Evolutionary conservation across 2,329 filamentous ascomycete species (phyloP).

Genomic region (Periconia sp.): DNA sequence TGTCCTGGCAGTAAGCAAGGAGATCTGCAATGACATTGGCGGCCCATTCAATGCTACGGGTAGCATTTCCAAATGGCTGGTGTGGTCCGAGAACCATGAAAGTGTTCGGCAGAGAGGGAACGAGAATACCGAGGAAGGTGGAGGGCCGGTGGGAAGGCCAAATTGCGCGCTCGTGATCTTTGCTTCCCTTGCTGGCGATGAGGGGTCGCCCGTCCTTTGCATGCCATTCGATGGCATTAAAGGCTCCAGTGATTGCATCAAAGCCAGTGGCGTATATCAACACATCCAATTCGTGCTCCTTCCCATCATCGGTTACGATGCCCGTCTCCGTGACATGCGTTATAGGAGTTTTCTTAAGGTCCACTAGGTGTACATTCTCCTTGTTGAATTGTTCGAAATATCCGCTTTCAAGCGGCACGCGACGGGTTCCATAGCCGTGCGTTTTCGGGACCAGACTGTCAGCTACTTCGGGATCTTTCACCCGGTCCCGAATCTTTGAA

Average conservation of each 20-base stretch:
- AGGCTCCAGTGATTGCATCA: conserved; percentile 47
- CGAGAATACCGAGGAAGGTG: conserved; percentile 32
- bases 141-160: conserved; percentile 26
- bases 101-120: conserved; percentile 32
- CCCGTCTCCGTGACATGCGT: conserved; percentile 33
- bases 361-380: conserved; percentile 46
- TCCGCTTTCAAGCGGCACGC: conserved; percentile 48
- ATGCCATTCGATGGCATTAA: conserved; percentile 25
- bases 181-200: conserved; percentile 22
- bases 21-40: conserved; percentile 48
- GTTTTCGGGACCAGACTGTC: conserved; percentile 47
- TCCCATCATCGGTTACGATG: conserved; percentile 46
- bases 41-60: conserved; percentile 51
- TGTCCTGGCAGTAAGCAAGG: conserved; percentile 39
- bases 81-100: conserved; percentile 54
- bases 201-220: conserved; percentile 26
- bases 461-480: conserved; percentile 51
- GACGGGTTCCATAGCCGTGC: conserved; percentile 48
- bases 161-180: conserved; percentile 12
- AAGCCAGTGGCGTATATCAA: conserved; percentile 50
- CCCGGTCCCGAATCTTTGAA: conserved; percentile 40
- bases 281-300: conserved; percentile 43
- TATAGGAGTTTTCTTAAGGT: conserved; percentile 46
- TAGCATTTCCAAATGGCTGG: conserved; percentile 53
- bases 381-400: conserved; percentile 50